A percentile compares a stretch with the other conserved stretches of the same genome.
phyloP scores from a whole-genome alignment of 495 filamentous ascomycete species.

The Saxispiralis lemnorum region DNA sequence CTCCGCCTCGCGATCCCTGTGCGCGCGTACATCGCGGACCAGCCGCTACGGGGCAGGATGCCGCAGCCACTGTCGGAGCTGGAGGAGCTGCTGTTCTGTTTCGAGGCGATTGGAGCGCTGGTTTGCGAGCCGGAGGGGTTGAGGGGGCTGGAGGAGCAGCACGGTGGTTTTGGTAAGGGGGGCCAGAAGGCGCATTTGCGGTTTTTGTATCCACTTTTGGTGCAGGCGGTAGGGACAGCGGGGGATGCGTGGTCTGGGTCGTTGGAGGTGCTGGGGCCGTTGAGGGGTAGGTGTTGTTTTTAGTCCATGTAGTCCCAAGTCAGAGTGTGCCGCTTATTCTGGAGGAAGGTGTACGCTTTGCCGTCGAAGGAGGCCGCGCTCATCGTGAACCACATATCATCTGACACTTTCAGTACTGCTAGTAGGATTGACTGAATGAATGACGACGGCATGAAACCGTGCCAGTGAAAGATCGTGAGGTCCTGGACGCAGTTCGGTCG shows the following conservation, averaged over 20 bases:
- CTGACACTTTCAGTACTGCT: constrained; percentile 11
- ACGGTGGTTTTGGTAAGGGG: constrained; percentile 21
- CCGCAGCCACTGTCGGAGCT: constrained; percentile 73
- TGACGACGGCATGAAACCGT: constrained; percentile 19
- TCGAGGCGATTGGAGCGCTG: constrained; percentile 45
- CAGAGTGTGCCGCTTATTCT: constrained; percentile 2
- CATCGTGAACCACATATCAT: constrained; percentile 20
- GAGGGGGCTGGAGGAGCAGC: constrained; percentile 27
- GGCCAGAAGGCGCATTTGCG: constrained; percentile 61
- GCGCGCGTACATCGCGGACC: constrained; percentile 72
- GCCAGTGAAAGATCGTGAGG: constrained; percentile 20
- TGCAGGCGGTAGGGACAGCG: constrained; percentile 50
- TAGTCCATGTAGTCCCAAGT: constrained; percentile 14
- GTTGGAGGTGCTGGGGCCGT: constrained; percentile 39
- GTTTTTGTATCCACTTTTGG: constrained; percentile 65
- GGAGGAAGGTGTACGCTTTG: constrained; percentile 11
- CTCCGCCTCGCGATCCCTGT: constrained; percentile 63
- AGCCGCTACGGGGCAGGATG: constrained; percentile 79
- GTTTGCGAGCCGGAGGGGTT: constrained; percentile 51
- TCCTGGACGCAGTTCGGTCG: background rate
- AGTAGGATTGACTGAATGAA: constrained; percentile 19
- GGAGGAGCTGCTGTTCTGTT: constrained; percentile 54
- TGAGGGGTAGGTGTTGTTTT: constrained; percentile 36
- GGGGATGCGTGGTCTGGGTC: constrained; percentile 31
- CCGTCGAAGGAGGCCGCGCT: constrained; percentile 18